Evolutionary conservation across 805 yeast species (phyloP), one percentile per base, ranked within the genome.

Genomic region (Pichia heedii): DNA sequence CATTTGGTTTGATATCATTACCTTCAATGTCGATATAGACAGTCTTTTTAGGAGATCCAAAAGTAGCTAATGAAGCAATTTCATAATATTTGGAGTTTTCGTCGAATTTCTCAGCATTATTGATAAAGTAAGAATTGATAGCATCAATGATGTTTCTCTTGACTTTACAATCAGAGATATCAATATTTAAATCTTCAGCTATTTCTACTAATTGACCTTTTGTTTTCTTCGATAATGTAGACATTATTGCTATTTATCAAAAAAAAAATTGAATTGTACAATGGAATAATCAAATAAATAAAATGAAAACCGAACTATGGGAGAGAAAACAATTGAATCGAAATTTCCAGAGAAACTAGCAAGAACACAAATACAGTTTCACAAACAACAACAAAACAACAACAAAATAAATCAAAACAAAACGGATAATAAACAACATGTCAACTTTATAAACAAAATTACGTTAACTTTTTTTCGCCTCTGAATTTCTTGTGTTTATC

Each of bases 171-270:
- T 37, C 47, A 20, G 52, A 29, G 36, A 57, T 43, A 34, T 50
- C 56, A 33, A 62, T 45, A 6, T 50, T 50, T 22, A 60, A 35
- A 7, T 54, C 62, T n/a, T 46, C 51, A 15, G 65, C 65, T n/a
- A 62, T 54, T 19, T 56, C 64, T 29, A 46, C 45, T 41, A 62
- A 47, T 42, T 61, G 63, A 24, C 54, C 52, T 40, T 59, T 62
- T 6, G 65, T 62, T 42, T 56, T 60, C 51, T 54, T 62, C 10
- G 49, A 39, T 30, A 61, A 47, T 4, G 56, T 43, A 10, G 52
- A 46, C 52, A 49, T 49, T 15, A 8, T 32, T 18, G 8, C 32
- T 12, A 6, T 29, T 29, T 29, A 10, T 12, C 12, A 29, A 29
- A 6, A 18, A 16, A 27, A 33, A 27, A 12, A 39, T 27, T 20